Conservation (phyloP, 768 basidiomycete genomes). For the Russula earlei region DNA sequence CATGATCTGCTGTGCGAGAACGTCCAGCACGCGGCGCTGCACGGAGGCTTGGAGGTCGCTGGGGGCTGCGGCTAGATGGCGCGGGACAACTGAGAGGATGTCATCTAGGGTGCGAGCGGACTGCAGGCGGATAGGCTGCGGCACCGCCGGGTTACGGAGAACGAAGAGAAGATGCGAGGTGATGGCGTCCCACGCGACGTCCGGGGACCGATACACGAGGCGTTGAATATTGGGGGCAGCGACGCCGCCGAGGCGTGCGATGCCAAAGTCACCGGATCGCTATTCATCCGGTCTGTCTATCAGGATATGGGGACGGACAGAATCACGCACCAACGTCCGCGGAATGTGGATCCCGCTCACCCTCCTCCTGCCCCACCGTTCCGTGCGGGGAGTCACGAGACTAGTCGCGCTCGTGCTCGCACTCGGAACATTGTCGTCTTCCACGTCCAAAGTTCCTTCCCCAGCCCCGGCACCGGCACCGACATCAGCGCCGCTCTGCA, state of each 20-base stretch:
- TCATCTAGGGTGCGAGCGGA: slow-evolving; percentile 84
- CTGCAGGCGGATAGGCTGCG: slow-evolving; percentile 74
- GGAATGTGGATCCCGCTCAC: slow-evolving; percentile 87
- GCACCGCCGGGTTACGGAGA: slow-evolving; percentile 58
- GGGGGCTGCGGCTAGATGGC: slow-evolving; percentile 45
- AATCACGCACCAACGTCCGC: slow-evolving; percentile 53
- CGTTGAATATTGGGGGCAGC: slow-evolving; percentile 79
- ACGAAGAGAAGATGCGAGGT: slow-evolving; percentile 74
- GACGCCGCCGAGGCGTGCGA: slow-evolving; percentile 74
- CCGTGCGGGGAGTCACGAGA: slow-evolving; percentile 34
- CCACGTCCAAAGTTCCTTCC: slow-evolving; percentile 11
- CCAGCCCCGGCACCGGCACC: neutral
- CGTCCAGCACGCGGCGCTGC: slow-evolving; percentile 78
- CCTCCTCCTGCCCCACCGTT: slow-evolving; percentile 45
- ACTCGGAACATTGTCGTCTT: slow-evolving; percentile 32
- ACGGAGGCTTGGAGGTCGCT: slow-evolving; percentile 58
- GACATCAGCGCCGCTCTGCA: slow-evolving; percentile 45
- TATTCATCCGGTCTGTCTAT: slow-evolving; percentile 24
- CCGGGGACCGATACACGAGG: slow-evolving; percentile 72
- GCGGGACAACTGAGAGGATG: slow-evolving; percentile 67
- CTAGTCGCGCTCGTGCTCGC: slow-evolving; percentile 26
- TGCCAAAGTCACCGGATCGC: slow-evolving; percentile 92
- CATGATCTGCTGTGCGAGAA: slow-evolving; percentile 72
- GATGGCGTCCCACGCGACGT: slow-evolving; percentile 76
- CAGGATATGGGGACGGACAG: neutral